Evolutionary conservation across 2,329 filamentous ascomycete species (phyloP).

Genomic region (Hypocrella siamensis): DNA sequence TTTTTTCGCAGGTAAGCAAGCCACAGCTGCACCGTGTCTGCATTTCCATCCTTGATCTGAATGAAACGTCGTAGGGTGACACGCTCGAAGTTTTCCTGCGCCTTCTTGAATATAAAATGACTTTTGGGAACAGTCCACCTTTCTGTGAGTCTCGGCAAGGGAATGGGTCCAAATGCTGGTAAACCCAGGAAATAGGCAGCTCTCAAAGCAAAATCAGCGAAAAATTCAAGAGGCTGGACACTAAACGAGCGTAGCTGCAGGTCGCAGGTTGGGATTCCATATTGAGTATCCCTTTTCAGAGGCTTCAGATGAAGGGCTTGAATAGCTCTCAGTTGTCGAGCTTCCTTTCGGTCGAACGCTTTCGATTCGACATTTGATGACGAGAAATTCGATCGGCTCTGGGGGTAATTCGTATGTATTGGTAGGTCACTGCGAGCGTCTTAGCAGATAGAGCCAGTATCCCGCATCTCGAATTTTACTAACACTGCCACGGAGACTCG

Average conservation of each 20-base stretch:
- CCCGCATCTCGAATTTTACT: too few species aligned
- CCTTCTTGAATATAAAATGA: constrained; percentile 94
- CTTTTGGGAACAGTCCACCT: constrained; percentile 84
- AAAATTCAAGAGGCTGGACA: constrained; percentile 82
- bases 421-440: too few species aligned
- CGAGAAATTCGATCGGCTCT: background rate
- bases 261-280: constrained; percentile 74
- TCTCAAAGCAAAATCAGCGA: constrained; percentile 83
- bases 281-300: constrained; percentile 55
- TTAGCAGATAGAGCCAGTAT: too few species aligned
- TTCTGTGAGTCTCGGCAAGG: constrained; percentile 73
- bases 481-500: too few species aligned
- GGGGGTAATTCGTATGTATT: too few species aligned
- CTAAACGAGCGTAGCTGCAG: constrained; percentile 88
- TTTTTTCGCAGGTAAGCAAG: constrained; percentile 83
- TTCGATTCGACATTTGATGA: background rate
- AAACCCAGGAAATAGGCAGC: constrained; percentile 89
- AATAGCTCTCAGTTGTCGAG: constrained; percentile 59
- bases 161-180: constrained; percentile 70
- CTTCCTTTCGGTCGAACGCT: background rate
- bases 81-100: constrained; percentile 93
- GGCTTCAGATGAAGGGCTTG: constrained; percentile 79
- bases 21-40: constrained; percentile 82
- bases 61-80: constrained; percentile 75
- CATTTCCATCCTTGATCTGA: constrained; percentile 82